Conservation (phyloP, 768 basidiomycete species). For the Leucosporidium scottii region DNA sequence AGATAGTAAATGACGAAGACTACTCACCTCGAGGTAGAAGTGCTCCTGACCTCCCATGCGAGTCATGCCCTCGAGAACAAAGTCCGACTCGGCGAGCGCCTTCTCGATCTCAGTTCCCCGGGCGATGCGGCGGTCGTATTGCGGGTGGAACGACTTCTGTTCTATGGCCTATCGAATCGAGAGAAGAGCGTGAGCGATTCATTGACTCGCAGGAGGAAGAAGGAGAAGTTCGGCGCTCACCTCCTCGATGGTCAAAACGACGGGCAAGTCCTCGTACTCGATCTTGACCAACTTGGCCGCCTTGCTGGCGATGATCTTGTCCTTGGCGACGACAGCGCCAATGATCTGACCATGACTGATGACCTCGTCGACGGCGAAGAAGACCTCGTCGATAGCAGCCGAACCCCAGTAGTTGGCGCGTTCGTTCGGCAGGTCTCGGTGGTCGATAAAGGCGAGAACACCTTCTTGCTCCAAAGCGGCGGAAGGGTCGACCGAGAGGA, state of each 20-base stretch:
- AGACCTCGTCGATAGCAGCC: conserved; percentile 24
- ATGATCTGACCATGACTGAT: conserved; percentile 30
- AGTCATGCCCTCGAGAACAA: conserved; percentile 26
- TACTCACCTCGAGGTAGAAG: conserved; percentile 30
- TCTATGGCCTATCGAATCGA: conserved; percentile 12
- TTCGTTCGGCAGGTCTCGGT: conserved; percentile 29
- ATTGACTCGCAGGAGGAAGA: too few relatives aligned
- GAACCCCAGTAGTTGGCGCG: conserved; percentile 36
- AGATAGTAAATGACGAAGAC: neutral
- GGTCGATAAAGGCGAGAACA: conserved; percentile 31
- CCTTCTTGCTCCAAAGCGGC: conserved; percentile 33
- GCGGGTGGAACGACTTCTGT: conserved; percentile 24
- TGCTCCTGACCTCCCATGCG: conserved; percentile 33
- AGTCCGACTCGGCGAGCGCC: conserved; percentile 28
- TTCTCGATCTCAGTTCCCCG: conserved; percentile 29
- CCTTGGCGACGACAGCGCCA: conserved; percentile 36
- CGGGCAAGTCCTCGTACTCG: conserved; percentile 37
- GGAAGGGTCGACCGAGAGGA: conserved; percentile 30
- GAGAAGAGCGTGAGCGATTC: neutral
- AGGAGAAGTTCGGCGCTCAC: neutral
- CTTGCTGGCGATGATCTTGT: conserved; percentile 33
- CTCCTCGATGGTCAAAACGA: conserved; percentile 35
- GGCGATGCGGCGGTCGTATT: conserved; percentile 24
- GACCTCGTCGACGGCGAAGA: conserved; percentile 36
- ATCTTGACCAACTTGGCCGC: conserved; percentile 33